A percentile compares a stretch with the other conserved stretches of the same genome.
Evolutionary conservation across 2,329 filamentous ascomycete genomes (phyloP).

Genomic region (Apiospora pterosperma): DNA sequence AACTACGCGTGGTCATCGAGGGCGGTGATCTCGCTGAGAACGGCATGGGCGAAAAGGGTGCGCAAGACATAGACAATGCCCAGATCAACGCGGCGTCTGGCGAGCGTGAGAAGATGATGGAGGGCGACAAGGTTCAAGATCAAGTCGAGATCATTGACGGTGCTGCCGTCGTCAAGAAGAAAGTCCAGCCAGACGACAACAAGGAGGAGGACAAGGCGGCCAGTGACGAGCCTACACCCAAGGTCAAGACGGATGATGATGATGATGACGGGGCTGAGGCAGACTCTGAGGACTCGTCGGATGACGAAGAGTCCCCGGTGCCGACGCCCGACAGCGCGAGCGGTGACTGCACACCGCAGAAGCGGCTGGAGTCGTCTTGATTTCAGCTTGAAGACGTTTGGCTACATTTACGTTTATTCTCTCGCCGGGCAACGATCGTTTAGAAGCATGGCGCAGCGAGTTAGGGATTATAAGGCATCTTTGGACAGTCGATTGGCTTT

Average conservation of each 20-base stretch:
- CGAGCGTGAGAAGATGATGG: slow-evolving; percentile 31
- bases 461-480: neutral
- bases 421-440: neutral
- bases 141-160: slow-evolving; percentile 30
- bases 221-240: slow-evolving; percentile 5
- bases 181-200: slow-evolving; percentile 25
- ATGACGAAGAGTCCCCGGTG: neutral
- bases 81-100: slow-evolving; percentile 51
- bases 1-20: slow-evolving; percentile 54
- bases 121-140: slow-evolving; percentile 20
- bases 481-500: neutral
- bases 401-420: neutral
- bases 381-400: neutral
- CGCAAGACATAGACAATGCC: slow-evolving; percentile 53
- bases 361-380: neutral
- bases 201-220: slow-evolving; percentile 9
- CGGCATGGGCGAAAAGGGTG: slow-evolving; percentile 55
- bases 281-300: slow-evolving; percentile 3
- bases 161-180: slow-evolving; percentile 24
- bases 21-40: slow-evolving; percentile 50
- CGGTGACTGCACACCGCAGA: slow-evolving; percentile 5
- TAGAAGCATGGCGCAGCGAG: slow-evolving; percentile 1
- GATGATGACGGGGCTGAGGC: slow-evolving; percentile 8
- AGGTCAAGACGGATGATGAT: slow-evolving; percentile 6
- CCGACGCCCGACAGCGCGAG: neutral